Evolutionary conservation across 2,329 filamentous ascomycete species (phyloP).

Genomic region (Talaromyces amestolkiae): DNA sequence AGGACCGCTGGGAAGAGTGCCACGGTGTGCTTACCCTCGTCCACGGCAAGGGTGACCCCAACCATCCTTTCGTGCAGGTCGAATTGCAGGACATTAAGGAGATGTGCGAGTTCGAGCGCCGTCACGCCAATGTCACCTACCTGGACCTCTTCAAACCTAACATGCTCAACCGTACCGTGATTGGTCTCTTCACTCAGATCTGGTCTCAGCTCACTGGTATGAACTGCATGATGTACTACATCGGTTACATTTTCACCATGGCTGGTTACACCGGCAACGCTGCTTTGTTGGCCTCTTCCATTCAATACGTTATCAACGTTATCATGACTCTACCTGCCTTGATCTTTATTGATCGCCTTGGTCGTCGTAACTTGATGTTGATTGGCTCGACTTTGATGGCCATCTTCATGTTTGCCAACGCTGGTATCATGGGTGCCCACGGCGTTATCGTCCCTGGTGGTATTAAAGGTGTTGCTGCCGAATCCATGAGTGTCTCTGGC

Average conservation of each 20-base stretch:
- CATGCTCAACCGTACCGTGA: slow-evolving; percentile 72
- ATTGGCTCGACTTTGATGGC: slow-evolving; percentile 64
- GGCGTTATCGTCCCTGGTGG: slow-evolving; percentile 43
- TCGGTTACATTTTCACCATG: slow-evolving; percentile 67
- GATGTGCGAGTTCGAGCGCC: slow-evolving; percentile 69
- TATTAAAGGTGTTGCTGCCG: slow-evolving; percentile 31
- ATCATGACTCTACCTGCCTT: slow-evolving; percentile 74
- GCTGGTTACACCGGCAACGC: slow-evolving; percentile 61
- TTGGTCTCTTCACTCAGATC: slow-evolving; percentile 71
- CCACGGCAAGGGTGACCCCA: slow-evolving; percentile 63
- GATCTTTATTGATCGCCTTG: slow-evolving; percentile 72
- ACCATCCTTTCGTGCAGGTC: slow-evolving; percentile 62
- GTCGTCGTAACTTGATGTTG: slow-evolving; percentile 67
- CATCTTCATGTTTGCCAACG: slow-evolving; percentile 45
- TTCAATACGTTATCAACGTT: slow-evolving; percentile 78
- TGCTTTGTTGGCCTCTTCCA: slow-evolving; percentile 64
- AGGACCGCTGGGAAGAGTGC: slow-evolving; percentile 58
- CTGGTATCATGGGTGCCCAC: slow-evolving; percentile 39
- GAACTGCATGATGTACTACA: slow-evolving; percentile 64
- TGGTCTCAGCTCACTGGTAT: slow-evolving; percentile 75
- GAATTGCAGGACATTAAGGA: slow-evolving; percentile 72
- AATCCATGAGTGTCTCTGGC: slow-evolving; percentile 39
- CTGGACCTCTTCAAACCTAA: slow-evolving; percentile 68
- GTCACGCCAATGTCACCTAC: slow-evolving; percentile 67
- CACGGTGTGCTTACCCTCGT: slow-evolving; percentile 53